Percentiles rank a stretch among this genome's conserved stretches.
These are phyloP conservation scores for Oryza brachyantha DNA, from an alignment of 176 grass and related monocot genomes.

Conservation along the genomic window DNA sequence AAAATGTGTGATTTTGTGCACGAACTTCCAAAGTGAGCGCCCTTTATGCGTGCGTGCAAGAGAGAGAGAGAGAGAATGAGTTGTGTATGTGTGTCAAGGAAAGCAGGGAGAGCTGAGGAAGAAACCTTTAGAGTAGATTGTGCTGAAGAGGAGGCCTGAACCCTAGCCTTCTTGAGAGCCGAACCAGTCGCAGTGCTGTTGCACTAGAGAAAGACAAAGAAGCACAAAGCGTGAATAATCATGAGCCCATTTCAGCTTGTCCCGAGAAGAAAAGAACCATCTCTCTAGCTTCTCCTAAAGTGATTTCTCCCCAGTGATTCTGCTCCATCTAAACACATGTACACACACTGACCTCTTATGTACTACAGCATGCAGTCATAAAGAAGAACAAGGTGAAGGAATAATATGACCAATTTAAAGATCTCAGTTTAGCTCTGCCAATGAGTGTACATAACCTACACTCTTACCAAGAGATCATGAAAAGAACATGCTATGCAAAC, in stretches of 20 bases:
- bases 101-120: conserved; percentile 47
- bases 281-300: conserved; percentile 16
- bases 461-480: conserved; percentile 64
- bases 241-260: conserved; percentile 39
- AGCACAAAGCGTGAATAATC: conserved; percentile 51
- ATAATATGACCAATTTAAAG: conserved; percentile 38
- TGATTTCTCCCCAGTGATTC: conserved; percentile 10
- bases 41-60: neutral
- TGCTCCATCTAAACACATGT: neutral
- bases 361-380: conserved; percentile 18
- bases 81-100: conserved; percentile 18
- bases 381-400: conserved; percentile 24
- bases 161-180: conserved; percentile 91
- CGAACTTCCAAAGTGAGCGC: conserved; percentile 11
- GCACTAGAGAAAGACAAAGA: conserved; percentile 74
- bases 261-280: conserved; percentile 27
- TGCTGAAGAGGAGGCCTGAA: conserved; percentile 87
- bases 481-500: conserved; percentile 19
- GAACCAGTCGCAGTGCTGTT: conserved; percentile 95
- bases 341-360: conserved; percentile 4
- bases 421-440: conserved; percentile 38
- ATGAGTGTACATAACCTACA: conserved; percentile 44
- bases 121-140: conserved; percentile 99
- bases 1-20: conserved; percentile 3
- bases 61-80: conserved; percentile 2